Conservation (phyloP, 2,329 filamentous ascomycete species). For the Trichothecium sympodiale region DNA sequence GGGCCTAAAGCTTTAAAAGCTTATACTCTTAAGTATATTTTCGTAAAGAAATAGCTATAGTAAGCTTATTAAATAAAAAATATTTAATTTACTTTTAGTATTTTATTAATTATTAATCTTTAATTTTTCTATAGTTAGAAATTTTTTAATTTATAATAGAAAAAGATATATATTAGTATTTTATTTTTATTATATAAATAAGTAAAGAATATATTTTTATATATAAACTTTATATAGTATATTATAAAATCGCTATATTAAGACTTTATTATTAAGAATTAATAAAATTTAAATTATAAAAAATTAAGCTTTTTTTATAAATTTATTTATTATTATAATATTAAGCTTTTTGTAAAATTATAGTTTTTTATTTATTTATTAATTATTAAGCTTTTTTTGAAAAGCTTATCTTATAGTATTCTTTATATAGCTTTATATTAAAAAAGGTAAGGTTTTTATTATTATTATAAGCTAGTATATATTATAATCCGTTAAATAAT, state of each 20-base stretch:
- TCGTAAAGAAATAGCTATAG: neutral
- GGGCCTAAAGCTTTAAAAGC: neutral
- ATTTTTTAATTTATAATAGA: neutral
- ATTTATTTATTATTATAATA: neutral
- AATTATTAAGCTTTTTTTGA: too few relatives aligned
- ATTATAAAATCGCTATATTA: constrained; percentile 13
- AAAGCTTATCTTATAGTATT: too few relatives aligned
- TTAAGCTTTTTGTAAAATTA: neutral
- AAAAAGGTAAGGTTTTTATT: too few relatives aligned
- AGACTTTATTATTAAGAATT: neutral
- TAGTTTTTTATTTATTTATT: neutral
- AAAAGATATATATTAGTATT: constrained; percentile 11
- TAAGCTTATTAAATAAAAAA: constrained; percentile 1
- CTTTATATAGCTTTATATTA: too few relatives aligned
- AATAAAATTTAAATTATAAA: neutral
- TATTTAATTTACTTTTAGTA: neutral
- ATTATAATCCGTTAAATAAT: too few relatives aligned
- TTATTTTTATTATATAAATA: too few relatives aligned
- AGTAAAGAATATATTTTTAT: too few relatives aligned
- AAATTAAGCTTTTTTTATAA: neutral
- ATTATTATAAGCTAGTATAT: neutral
- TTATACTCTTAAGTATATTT: neutral
- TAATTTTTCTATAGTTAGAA: neutral
- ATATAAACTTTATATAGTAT: too few relatives aligned
- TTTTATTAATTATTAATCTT: neutral